These are phyloP conservation scores for Desmodesmus armatus DNA, from an alignment of 139 green algal species.

Conservation along the genomic window DNA sequence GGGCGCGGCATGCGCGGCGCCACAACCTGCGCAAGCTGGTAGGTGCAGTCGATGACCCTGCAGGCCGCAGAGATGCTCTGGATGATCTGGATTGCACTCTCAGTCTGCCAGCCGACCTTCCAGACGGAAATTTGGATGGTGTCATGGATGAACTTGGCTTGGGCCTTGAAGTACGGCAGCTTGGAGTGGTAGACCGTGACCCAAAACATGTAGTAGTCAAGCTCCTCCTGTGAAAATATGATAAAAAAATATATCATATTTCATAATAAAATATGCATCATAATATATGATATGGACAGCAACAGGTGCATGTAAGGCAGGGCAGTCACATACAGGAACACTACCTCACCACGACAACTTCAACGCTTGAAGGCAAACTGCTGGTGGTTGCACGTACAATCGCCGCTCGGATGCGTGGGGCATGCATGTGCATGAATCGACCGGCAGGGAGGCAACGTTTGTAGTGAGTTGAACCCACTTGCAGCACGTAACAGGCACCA, in stretches of 20 bases:
- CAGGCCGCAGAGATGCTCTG: neutral
- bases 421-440: too few species aligned
- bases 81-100: neutral
- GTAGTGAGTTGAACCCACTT: too few species aligned
- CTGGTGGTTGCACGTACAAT: too few species aligned
- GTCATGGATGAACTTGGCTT: slow-evolving; percentile 25
- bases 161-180: slow-evolving; percentile 33
- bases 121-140: neutral
- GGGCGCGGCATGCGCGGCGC: slow-evolving; percentile 5
- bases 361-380: too few species aligned
- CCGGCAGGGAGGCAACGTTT: too few species aligned
- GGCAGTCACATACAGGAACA: neutral
- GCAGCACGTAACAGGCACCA: too few species aligned
- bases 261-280: neutral
- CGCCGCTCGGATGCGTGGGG: too few species aligned
- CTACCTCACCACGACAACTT: too few species aligned
- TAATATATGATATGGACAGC: neutral
- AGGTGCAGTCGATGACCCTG: neutral
- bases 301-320: neutral
- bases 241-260: slow-evolving; percentile 6
- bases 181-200: slow-evolving; percentile 26
- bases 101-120: slow-evolving; percentile 9
- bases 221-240: neutral
- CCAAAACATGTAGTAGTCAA: slow-evolving; percentile 35
- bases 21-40: neutral